These are phyloP conservation scores for Aciculosporium take DNA, from an alignment of 2,329 filamentous ascomycete species.

Conservation along the genomic window DNA sequence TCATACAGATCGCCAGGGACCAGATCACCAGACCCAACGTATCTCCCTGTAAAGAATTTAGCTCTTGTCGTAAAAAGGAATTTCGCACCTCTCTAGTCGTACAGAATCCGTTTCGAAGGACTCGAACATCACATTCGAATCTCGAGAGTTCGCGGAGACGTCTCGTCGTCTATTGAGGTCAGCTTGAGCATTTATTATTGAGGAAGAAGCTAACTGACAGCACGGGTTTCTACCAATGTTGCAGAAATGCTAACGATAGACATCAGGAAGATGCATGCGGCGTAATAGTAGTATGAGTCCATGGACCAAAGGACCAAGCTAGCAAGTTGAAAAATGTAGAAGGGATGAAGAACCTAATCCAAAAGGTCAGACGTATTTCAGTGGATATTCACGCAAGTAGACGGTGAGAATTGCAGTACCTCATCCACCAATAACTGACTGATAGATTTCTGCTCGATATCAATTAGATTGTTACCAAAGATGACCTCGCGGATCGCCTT, in stretches of 20 bases:
- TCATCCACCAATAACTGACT: constrained; percentile 80
- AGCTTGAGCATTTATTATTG: not conserved
- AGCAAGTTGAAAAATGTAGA: constrained; percentile 95
- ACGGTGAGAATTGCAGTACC: constrained; percentile 27
- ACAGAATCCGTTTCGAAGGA: constrained; percentile 91
- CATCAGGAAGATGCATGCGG: constrained; percentile 85
- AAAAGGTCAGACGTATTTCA: not conserved
- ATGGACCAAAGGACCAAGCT: constrained; percentile 89
- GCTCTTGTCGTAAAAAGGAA: not conserved
- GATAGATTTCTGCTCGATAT: constrained; percentile 80
- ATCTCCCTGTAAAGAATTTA: constrained; percentile 44
- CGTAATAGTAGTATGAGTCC: constrained; percentile 97
- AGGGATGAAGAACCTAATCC: constrained; percentile 73
- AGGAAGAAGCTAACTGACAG: constrained; percentile 34
- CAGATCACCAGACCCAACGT: constrained; percentile 71
- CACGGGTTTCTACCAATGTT: constrained; percentile 78
- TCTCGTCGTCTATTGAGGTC: constrained; percentile 57
- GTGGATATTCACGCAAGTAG: not conserved
- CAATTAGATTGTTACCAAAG: constrained; percentile 81
- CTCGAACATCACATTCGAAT: constrained; percentile 90
- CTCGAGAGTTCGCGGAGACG: constrained; percentile 80
- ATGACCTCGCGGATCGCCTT: constrained; percentile 69
- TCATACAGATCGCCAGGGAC: constrained; percentile 96
- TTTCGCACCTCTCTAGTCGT: constrained; percentile 16
- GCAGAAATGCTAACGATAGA: constrained; percentile 83